Percentiles rank a stretch among this genome's conserved stretches.
Evolutionary conservation across 805 yeast species (phyloP).

Genomic region (Martiniozyma abietophila): DNA sequence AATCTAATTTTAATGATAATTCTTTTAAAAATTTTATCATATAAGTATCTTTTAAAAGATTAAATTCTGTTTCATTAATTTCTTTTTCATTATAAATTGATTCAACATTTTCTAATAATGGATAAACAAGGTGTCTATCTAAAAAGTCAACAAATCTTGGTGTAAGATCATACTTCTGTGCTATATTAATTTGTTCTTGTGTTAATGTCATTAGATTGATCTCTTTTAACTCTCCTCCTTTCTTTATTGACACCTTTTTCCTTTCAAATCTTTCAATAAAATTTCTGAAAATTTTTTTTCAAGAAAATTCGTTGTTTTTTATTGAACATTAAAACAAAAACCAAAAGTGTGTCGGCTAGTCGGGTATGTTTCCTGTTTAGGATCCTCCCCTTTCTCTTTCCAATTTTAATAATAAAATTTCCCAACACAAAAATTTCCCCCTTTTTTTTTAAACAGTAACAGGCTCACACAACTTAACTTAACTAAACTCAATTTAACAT

Average conservation of each 20-base stretch:
- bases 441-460: too few relatives aligned
- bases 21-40: constrained; percentile 43
- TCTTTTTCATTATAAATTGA: constrained; percentile 28
- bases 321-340: too few relatives aligned
- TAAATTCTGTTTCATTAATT: constrained; percentile 39
- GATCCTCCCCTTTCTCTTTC: too few relatives aligned
- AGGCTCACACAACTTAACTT: too few relatives aligned
- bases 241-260: too few relatives aligned
- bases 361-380: too few relatives aligned
- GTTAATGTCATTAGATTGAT: constrained; percentile 6
- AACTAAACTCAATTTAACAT: too few relatives aligned
- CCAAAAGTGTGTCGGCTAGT: too few relatives aligned
- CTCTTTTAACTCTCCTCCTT: background rate
- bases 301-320: too few relatives aligned
- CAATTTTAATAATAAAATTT: too few relatives aligned
- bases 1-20: constrained; percentile 34
- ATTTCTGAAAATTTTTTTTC: background rate
- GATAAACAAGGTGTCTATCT: constrained; percentile 52
- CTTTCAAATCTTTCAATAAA: too few relatives aligned
- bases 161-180: constrained; percentile 45
- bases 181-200: constrained; percentile 27
- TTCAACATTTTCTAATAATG: constrained; percentile 16
- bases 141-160: constrained; percentile 45
- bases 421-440: too few relatives aligned
- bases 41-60: constrained; percentile 47